These are phyloP conservation scores for Cladosporium sp. DNA, from an alignment of 2,329 filamentous ascomycete genomes.

Conservation along the genomic window DNA sequence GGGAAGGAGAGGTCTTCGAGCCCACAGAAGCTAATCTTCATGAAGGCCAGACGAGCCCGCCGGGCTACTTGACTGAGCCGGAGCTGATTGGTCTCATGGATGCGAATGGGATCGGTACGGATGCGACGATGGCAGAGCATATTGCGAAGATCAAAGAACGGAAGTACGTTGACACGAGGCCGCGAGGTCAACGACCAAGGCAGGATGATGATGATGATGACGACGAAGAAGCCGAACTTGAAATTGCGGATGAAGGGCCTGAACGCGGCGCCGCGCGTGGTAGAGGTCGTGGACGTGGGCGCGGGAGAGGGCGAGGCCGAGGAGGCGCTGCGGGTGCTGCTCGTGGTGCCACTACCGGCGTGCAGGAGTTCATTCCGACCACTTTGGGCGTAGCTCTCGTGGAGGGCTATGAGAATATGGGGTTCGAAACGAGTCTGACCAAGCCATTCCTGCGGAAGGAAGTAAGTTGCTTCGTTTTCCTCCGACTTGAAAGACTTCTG, in stretches of 20 bases:
- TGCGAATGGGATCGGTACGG: slow-evolving; percentile 94
- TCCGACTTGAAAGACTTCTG: not conserved
- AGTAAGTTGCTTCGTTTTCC: slow-evolving; percentile 27
- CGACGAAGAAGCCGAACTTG: slow-evolving; percentile 29
- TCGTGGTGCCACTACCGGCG: slow-evolving; percentile 43
- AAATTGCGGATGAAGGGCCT: slow-evolving; percentile 31
- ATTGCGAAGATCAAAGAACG: slow-evolving; percentile 92
- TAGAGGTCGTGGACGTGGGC: slow-evolving; percentile 36
- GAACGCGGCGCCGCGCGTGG: slow-evolving; percentile 26
- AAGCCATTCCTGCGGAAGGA: slow-evolving; percentile 96
- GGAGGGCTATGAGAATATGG: slow-evolving; percentile 90
- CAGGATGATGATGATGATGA: slow-evolving; percentile 31
- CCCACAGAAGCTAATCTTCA: slow-evolving; percentile 83
- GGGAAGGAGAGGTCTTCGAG: slow-evolving; percentile 72
- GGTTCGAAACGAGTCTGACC: slow-evolving; percentile 83
- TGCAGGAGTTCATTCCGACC: slow-evolving; percentile 89
- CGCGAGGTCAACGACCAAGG: slow-evolving; percentile 32
- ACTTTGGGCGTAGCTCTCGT: slow-evolving; percentile 86
- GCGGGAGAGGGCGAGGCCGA: slow-evolving; percentile 33
- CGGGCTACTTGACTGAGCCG: slow-evolving; percentile 85
- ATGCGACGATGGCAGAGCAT: slow-evolving; percentile 98
- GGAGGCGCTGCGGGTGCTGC: slow-evolving; percentile 46
- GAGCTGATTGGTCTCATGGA: slow-evolving; percentile 97
- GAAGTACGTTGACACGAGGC: slow-evolving; percentile 69
- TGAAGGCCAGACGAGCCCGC: slow-evolving; percentile 83